Base-by-base conservation (phyloP, 768 basidiomycete species). In the Lactifluus rugatus region DNA sequence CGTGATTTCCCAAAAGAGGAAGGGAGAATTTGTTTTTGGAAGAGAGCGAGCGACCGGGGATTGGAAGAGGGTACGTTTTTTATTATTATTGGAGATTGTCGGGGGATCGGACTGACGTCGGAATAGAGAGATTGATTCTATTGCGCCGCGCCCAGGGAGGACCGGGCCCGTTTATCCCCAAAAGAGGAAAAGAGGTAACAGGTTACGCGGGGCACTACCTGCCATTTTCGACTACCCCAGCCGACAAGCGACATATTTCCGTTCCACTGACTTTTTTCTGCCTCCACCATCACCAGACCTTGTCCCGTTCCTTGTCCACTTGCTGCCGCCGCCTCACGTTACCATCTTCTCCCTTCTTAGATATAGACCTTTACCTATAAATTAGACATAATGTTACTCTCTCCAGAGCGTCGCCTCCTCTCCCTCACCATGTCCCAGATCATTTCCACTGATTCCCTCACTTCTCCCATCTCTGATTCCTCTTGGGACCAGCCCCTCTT, bases 361-460 rank as follows among this genome's bases (percentile, higher is more conserved):
- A 56, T 44, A 55, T 45, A 54, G 23, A 53, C 14, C 44, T 26
- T 26, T 60, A 46, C 55, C 26, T 64, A 63, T 60, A 63, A 56
- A 62, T 56, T 57, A 52, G 3, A 59, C 53, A 64, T 61, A 60
- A 65, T 65, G 65, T 41, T 60, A 23, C 59, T 65, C 61, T 62
- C 61, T 52, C 63, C 63, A 58, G 58, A 63, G 32, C 63, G 63
- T 48, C 61, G 56, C 41, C 62, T 57, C 16, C 65, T 64, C 46
- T 62, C 64, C 60, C 69, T 76, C 50, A 67, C 76, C 65, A 80
- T 82, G 77, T 80, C 82, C 64, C 77, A 81, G 62, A 75, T 84
- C 66, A 79, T 82, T 67, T 73, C 79, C 52, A 66, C 69, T 63
- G 84, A 87, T 72, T 76, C 79, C 59, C 75, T 85, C 46, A 75